Percentiles rank a stretch among this genome's conserved stretches.
Evolutionary conservation across 371 early-diverging fungal genomes (phyloP).

Genomic region (Homolaphlyctis polyrhiza): DNA sequence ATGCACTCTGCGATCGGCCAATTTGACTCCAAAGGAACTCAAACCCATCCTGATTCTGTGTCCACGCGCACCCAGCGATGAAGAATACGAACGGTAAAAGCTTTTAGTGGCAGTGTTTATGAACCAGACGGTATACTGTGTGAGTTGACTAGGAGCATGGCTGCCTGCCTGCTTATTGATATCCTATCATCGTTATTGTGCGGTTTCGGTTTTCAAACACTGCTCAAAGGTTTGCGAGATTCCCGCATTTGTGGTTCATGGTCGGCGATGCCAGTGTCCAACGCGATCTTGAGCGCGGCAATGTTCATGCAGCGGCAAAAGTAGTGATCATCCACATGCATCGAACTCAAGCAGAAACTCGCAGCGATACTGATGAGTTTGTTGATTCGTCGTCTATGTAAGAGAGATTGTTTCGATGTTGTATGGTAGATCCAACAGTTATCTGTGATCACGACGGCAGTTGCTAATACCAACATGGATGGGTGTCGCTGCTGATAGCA

Average conservation of each 20-base stretch:
- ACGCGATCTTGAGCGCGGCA: constrained; percentile 24
- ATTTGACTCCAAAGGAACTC: constrained; percentile 16
- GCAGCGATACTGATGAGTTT: constrained; percentile 18
- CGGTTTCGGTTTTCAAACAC: no score
- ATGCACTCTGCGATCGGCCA: constrained; percentile 29
- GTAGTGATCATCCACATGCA: constrained; percentile 27
- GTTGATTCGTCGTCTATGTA: constrained; percentile 26
- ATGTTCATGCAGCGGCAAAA: constrained; percentile 16
- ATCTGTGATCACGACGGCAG: no score
- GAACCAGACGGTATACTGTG: no score
- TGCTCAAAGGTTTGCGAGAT: constrained; percentile 20
- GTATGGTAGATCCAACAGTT: background rate
- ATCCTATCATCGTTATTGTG: no score
- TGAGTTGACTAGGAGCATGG: no score
- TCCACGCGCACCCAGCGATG: constrained; percentile 16
- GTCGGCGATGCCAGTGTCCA: constrained; percentile 31
- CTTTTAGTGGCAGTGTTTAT: no score
- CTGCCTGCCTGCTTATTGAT: no score
- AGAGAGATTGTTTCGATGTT: constrained; percentile 7
- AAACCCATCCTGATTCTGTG: constrained; percentile 27
- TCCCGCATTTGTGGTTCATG: constrained; percentile 33
- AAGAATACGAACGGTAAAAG: constrained; percentile 30
- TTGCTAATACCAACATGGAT: no score
- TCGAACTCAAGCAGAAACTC: no score
- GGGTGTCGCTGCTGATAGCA: constrained; percentile 7